These are phyloP conservation scores for Westerdykella ornata DNA, from an alignment of 2,329 filamentous ascomycete genomes.

Conservation along the genomic window DNA sequence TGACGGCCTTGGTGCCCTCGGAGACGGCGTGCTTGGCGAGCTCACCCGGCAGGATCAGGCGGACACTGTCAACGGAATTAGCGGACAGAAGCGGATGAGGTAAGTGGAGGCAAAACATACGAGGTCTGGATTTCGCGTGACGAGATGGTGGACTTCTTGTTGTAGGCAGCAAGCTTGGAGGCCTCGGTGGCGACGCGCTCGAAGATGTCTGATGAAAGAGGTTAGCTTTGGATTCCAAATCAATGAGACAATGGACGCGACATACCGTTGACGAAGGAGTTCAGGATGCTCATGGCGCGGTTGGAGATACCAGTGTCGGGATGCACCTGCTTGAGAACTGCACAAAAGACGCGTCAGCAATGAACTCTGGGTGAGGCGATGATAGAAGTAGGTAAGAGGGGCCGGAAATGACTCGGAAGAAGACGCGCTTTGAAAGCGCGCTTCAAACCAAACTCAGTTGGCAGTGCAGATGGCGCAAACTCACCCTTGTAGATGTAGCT, in stretches of 20 bases:
- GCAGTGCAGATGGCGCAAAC: constrained; percentile 28
- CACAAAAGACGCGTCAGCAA: constrained; percentile 36
- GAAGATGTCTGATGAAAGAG: constrained; percentile 73
- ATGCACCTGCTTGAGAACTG: constrained; percentile 99
- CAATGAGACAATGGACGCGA: constrained; percentile 7
- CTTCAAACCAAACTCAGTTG: background rate
- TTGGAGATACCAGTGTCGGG: constrained; percentile 99
- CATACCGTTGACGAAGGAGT: constrained; percentile 98
- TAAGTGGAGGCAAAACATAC: constrained; percentile 40
- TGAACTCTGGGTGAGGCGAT: constrained; percentile 3
- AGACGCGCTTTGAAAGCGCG: background rate
- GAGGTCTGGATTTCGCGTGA: constrained; percentile 99
- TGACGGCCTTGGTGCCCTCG: constrained; percentile 97
- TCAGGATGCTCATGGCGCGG: constrained; percentile 98
- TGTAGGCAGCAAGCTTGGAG: constrained; percentile 98
- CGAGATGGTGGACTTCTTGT: constrained; percentile 99
- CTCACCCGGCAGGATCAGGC: constrained; percentile 96
- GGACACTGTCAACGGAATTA: constrained; percentile 53
- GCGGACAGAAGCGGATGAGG: constrained; percentile 6
- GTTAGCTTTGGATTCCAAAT: constrained; percentile 15
- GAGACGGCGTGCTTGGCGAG: constrained; percentile 99
- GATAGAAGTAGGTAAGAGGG: background rate
- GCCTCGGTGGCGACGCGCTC: constrained; percentile 98
- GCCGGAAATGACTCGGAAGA: constrained; percentile 1
- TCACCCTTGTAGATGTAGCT: constrained; percentile 99